Evolutionary conservation across 805 yeast species (phyloP), one percentile per base, ranked within the genome.

Genomic region (Saccharomycopsis fodiens): DNA sequence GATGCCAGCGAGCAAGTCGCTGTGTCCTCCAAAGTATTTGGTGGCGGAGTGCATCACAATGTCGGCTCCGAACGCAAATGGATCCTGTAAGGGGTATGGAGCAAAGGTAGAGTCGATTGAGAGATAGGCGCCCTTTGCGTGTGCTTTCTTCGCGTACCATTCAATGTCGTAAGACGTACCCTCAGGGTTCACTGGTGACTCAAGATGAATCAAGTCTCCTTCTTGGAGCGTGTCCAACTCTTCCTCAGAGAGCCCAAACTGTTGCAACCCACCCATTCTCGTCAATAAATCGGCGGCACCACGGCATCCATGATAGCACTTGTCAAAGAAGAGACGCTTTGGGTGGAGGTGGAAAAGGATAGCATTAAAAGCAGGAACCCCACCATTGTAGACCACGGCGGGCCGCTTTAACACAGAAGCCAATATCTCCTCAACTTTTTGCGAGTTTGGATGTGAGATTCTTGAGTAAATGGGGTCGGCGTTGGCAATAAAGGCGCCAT

Each of bases 1-100:
- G 10, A 82, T 68, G 29, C 97, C 97, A 3, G 95, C 88, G 41
- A 89, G 67, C 36, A 88, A 66, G 61, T 89, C 97, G 4, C 95
- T 85, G 63, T 89, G 96, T n/a, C 97, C 97, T 35, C 95, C 96
- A 57, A 87, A 82, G 64, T 82, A 91, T 60, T 89, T 89, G 1
- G 96, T 89, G 1, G 88, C 96, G 1, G 96, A 86, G 62, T 89
- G 96, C 75, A 91, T 68, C n/a, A 91, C 79, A 53, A 87, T 65
- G 61, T 91, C 97, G 23, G 83, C 96, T 40, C 91, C 96, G 56
- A 76, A 82, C 34, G 71, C 70, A 64, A 87, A 86, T 3, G 95
- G 91, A 50, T 86, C 76, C 55, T 78, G 83, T 47, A 88, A 64
- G 15, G 96, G 96, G 12, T 95, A 95, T 17, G 97, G 96, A 7